A percentile compares a stretch with the other conserved stretches of the same genome.
Evolutionary conservation across 169 alveolate genomes (phyloP).

Genomic region (Amoebophrya sp.): DNA sequence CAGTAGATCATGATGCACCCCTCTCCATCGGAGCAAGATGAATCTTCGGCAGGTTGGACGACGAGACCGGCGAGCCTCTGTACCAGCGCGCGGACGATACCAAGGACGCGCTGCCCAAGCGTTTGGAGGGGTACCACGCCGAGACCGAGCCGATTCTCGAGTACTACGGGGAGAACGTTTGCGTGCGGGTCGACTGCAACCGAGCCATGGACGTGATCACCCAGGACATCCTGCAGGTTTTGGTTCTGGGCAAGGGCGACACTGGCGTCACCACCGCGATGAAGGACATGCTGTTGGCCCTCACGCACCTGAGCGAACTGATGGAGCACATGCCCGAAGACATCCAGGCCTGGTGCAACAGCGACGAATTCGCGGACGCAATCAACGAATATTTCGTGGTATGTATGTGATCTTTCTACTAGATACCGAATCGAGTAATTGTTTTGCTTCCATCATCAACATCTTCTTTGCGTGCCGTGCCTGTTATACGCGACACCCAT

Average conservation of each 20-base stretch:
- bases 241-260: background rate
- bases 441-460: background rate
- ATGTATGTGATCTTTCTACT: background rate
- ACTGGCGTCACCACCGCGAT: background rate
- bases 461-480: background rate
- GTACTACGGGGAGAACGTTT: conserved; percentile 11
- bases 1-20: too few species aligned
- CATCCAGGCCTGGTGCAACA: background rate
- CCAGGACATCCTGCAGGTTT: background rate
- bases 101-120: conserved; percentile 29
- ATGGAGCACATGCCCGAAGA: background rate
- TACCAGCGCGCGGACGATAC: conserved; percentile 34
- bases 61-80: conserved; percentile 28
- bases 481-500: too few species aligned
- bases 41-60: conserved; percentile 11
- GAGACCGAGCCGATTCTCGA: conserved; percentile 31
- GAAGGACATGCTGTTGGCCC: background rate
- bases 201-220: background rate
- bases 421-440: background rate
- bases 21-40: too few species aligned
- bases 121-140: conserved; percentile 28
- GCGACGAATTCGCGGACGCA: background rate
- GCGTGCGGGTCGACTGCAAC: background rate
- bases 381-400: background rate
- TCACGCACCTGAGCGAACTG: background rate